Evolutionary conservation across 352 stramenopile species (phyloP).

Genomic region (Pythium utonaiense): DNA sequence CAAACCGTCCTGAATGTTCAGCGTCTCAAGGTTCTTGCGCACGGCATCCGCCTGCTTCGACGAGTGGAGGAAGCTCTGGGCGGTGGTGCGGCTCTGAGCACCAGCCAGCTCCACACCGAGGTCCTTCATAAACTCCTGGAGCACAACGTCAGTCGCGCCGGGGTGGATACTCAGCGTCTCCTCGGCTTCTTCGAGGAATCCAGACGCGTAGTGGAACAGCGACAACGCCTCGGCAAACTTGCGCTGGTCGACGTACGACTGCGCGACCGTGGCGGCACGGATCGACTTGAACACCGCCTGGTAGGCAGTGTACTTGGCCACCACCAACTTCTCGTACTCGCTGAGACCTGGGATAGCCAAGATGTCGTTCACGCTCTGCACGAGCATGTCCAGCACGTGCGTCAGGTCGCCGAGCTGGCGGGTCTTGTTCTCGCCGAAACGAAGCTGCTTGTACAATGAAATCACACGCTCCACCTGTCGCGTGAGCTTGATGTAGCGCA

Average conservation of each 20-base stretch:
- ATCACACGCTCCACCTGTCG: constrained; percentile 71
- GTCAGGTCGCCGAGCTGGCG: constrained; percentile 59
- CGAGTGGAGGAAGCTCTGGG: constrained; percentile 64
- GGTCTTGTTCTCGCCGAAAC: constrained; percentile 32
- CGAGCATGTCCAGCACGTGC: constrained; percentile 80
- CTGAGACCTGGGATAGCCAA: constrained; percentile 52
- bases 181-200: constrained; percentile 56
- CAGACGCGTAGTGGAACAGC: constrained; percentile 69
- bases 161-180: constrained; percentile 54
- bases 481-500: constrained; percentile 65
- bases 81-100: constrained; percentile 64
- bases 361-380: constrained; percentile 81
- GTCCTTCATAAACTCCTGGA: constrained; percentile 62
- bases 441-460: constrained; percentile 65
- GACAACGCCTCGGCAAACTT: constrained; percentile 69
- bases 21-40: constrained; percentile 60
- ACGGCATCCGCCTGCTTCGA: constrained; percentile 52
- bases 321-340: constrained; percentile 47
- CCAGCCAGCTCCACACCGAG: constrained; percentile 58
- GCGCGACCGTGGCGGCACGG: constrained; percentile 53
- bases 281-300: constrained; percentile 64
- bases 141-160: constrained; percentile 51
- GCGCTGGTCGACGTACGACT: constrained; percentile 59
- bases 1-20: constrained; percentile 36
- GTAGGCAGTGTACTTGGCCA: constrained; percentile 68